Base-by-base conservation (phyloP, 225 moss, liverwort and hornwort species). In the Sphagnum tenellum region DNA sequence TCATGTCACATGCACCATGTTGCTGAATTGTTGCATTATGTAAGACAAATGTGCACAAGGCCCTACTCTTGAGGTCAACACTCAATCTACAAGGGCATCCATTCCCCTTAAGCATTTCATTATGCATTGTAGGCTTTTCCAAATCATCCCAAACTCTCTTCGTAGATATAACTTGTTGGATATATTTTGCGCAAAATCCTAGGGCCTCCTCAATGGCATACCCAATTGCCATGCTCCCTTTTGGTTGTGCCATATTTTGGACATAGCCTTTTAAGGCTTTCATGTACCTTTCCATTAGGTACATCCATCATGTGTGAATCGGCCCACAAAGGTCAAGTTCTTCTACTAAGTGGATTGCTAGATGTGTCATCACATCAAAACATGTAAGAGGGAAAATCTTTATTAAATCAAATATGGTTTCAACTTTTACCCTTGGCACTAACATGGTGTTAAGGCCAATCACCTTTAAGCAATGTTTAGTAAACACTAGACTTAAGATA, bases 331-430 rank as follows among this genome's bases (percentile, higher is more conserved):
- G 46, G 10, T 45, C 55, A 6, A 66, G 4, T 11, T 66, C 45
- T 9, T 66, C 66, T 9, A 55, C 66, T 5, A 66, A 5, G 46
- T 29, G 29, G 5, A 66, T 46, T 5, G 46, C 55, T 5, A 66
- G 4, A 12, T 66, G 64, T 7, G 61, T 46, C 55, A 66, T 66
- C 2, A 66, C 29, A 45, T 66, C 55, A 66, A 66, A 66, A 11
- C 55, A 53, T 2, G 55, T 0, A 6, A 52, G 65, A 3, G 52
- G 65, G 49, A 63, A 63, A 1, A 47, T 3, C 46, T 46, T 52
- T 9, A 0, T 9, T 5, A 0, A 9, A 9, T 0, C 1, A 52
- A 1, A 52, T 2, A 52, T 52, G 6, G 0, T 52, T 5, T 5
- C n/a, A 3, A 49, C 48, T 3, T 7, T 2, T 9, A 3, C 48